phyloP scores from a whole-genome alignment of 140 eudicot genomes.

The Stevia rebaudiana region DNA sequence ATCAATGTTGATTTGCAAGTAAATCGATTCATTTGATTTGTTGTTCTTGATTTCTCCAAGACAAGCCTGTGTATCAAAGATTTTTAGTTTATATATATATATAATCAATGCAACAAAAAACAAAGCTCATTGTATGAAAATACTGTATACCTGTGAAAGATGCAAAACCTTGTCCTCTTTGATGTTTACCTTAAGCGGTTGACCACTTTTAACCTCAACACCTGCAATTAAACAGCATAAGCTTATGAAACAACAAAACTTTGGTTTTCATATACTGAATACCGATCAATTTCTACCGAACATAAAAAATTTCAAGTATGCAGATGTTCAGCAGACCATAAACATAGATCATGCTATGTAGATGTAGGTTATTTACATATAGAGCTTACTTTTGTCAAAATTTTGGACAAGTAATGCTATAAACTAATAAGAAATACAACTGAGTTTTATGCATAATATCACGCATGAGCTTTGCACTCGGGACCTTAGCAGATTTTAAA shows the following conservation, averaged over 20 bases:
- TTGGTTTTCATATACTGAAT: too few species aligned
- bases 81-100: not conserved
- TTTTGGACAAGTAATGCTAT: too few species aligned
- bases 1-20: conserved; percentile 40
- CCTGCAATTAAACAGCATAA: conserved; percentile 27
- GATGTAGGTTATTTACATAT: too few species aligned
- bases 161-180: conserved; percentile 54
- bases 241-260: too few species aligned
- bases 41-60: conserved; percentile 65
- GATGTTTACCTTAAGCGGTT: conserved; percentile 42
- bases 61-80: conserved; percentile 43
- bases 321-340: too few species aligned
- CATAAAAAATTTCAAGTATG: not conserved
- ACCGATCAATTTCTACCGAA: not conserved
- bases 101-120: not conserved
- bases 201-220: conserved; percentile 70
- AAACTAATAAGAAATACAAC: too few species aligned
- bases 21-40: conserved; percentile 50
- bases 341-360: too few species aligned
- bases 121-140: not conserved
- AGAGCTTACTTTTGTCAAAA: too few species aligned
- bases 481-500: too few species aligned
- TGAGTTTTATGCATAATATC: too few species aligned
- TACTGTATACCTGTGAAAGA: conserved; percentile 70
- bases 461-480: too few species aligned